Conservation (phyloP, 78 protist genomes). For the Polysphondylium violaceum region DNA sequence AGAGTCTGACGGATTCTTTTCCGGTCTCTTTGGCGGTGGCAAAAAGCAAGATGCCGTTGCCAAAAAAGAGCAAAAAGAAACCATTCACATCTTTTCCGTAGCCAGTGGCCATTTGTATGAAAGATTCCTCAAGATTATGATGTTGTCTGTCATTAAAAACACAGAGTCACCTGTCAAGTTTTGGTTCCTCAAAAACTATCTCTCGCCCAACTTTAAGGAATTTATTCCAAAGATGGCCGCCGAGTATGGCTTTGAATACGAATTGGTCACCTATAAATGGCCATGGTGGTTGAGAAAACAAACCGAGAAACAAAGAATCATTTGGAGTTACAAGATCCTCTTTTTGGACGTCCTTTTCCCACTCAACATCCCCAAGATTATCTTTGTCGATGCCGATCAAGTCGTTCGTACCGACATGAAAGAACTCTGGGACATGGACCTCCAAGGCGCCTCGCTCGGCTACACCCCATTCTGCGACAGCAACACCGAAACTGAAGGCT, state of each 20-base stretch:
- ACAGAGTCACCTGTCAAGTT: conserved; percentile 94
- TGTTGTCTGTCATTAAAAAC: conserved; percentile 88
- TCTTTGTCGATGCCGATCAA: conserved; percentile 98
- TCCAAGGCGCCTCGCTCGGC: conserved; percentile 90
- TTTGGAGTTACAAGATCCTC: conserved; percentile 98
- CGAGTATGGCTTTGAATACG: conserved; percentile 89
- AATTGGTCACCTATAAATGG: conserved; percentile 97
- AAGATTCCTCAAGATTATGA: conserved; percentile 97
- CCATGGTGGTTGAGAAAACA: conserved; percentile 97
- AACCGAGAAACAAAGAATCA: conserved; percentile 96
- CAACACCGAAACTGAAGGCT: conserved; percentile 93
- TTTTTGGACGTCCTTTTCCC: conserved; percentile 99
- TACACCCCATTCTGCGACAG: conserved; percentile 96
- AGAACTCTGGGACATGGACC: conserved; percentile 94
- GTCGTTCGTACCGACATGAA: conserved; percentile 94
- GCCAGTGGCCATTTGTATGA: conserved; percentile 99
- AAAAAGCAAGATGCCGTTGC: conserved; percentile 6
- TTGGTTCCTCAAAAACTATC: conserved; percentile 95
- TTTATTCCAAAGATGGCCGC: conserved; percentile 85
- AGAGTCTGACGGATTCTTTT: background rate
- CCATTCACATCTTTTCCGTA: conserved; percentile 96
- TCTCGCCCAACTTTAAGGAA: conserved; percentile 93
- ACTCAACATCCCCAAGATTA: conserved; percentile 85
- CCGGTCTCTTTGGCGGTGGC: background rate
- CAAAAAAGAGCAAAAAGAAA: conserved; percentile 38